Conservation (phyloP, 2,329 filamentous ascomycete species). For the Metarhizium anisopliae region DNA sequence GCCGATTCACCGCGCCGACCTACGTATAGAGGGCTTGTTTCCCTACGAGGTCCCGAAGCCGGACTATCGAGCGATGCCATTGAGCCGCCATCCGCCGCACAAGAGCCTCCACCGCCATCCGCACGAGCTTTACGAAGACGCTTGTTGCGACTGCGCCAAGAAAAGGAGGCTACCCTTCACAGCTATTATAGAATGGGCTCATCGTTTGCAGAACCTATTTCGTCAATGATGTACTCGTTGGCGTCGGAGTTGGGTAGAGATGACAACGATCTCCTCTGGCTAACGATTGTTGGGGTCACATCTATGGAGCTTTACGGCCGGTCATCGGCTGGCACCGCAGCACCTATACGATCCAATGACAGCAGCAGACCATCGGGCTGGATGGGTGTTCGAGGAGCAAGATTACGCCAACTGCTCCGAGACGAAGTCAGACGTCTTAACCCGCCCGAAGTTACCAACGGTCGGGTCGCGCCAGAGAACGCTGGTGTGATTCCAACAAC, state of each 20-base stretch:
- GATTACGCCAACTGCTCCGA: slow-evolving; percentile 74
- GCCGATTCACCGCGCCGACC: slow-evolving; percentile 54
- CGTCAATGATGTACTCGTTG: slow-evolving; percentile 87
- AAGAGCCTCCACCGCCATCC: slow-evolving; percentile 55
- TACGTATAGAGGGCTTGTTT: slow-evolving; percentile 49
- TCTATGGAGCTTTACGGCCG: slow-evolving; percentile 87
- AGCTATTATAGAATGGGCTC: slow-evolving; percentile 81
- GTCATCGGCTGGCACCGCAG: slow-evolving; percentile 69
- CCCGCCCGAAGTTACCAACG: slow-evolving; percentile 59
- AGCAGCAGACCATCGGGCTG: slow-evolving; percentile 56
- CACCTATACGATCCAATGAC: slow-evolving; percentile 46
- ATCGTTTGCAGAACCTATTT: slow-evolving; percentile 90
- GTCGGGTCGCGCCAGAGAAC: slow-evolving; percentile 54
- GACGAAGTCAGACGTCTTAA: slow-evolving; percentile 94
- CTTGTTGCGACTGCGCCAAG: slow-evolving; percentile 63
- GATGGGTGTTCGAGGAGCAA: slow-evolving; percentile 73
- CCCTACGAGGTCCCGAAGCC: slow-evolving; percentile 37
- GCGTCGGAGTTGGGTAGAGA: slow-evolving; percentile 92
- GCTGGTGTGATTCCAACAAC: slow-evolving; percentile 83
- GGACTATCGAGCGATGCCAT: slow-evolving; percentile 39
- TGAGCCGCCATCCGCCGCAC: slow-evolving; percentile 49
- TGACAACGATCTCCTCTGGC: slow-evolving; percentile 93
- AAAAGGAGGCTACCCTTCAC: slow-evolving; percentile 68
- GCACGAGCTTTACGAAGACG: slow-evolving; percentile 63
- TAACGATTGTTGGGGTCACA: slow-evolving; percentile 89